phyloP scores from a whole-genome alignment of 2,329 filamentous ascomycete species.

The Cercospora brassicicola region DNA sequence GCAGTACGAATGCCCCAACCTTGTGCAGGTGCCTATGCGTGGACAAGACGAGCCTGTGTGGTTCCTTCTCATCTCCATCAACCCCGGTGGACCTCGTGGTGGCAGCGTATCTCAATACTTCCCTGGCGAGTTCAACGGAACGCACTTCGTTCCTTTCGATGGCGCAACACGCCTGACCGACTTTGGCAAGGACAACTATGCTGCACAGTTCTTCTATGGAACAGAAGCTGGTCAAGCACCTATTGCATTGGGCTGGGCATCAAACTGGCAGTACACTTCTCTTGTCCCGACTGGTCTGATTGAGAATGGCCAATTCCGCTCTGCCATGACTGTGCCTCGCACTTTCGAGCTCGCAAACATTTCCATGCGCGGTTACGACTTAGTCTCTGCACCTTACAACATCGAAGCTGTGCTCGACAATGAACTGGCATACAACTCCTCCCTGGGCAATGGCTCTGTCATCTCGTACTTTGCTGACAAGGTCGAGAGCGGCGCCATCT shows the following conservation, averaged over 20 bases:
- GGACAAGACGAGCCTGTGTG: constrained; percentile 45
- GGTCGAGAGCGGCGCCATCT: constrained; percentile 54
- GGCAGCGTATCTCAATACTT: constrained; percentile 59
- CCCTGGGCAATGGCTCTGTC: constrained; percentile 52
- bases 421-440: constrained; percentile 47
- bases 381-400: constrained; percentile 55
- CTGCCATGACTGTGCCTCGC: constrained; percentile 55
- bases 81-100: constrained; percentile 59
- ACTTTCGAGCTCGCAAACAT: constrained; percentile 55
- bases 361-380: constrained; percentile 53
- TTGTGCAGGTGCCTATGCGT: constrained; percentile 57
- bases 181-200: constrained; percentile 53
- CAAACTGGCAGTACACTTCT: constrained; percentile 60
- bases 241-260: constrained; percentile 58
- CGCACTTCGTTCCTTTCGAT: constrained; percentile 56
- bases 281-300: constrained; percentile 54
- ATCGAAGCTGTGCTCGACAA: constrained; percentile 50
- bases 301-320: constrained; percentile 53
- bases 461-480: constrained; percentile 52
- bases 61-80: constrained; percentile 56
- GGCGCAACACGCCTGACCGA: constrained; percentile 35
- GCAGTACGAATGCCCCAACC: constrained; percentile 65
- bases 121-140: constrained; percentile 64
- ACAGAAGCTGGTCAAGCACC: constrained; percentile 44
- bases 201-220: constrained; percentile 58